phyloP scores from a whole-genome alignment of 179 eudicot species.

The Pouteria campechiana region DNA sequence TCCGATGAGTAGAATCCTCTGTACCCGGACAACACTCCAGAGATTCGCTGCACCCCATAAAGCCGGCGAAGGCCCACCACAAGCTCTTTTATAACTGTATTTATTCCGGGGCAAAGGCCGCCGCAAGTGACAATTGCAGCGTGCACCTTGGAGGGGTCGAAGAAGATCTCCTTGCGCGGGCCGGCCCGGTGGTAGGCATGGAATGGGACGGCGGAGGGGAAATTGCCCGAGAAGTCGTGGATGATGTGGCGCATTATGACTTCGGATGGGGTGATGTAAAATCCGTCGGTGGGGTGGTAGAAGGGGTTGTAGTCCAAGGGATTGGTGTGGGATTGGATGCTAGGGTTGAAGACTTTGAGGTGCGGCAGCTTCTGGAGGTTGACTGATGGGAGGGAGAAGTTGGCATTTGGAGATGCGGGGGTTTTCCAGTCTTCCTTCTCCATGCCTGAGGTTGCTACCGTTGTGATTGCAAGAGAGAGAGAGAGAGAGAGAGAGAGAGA shows the following conservation, averaged over 20 bases:
- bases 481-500: no score
- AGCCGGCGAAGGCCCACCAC: conserved; percentile 66
- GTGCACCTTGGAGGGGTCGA: conserved; percentile 28
- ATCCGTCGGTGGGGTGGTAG: conserved; percentile 45
- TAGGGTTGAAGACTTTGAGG: conserved; percentile 15
- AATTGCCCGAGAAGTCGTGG: conserved; percentile 24
- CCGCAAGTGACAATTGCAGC: conserved; percentile 85
- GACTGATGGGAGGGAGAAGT: conserved; percentile 7
- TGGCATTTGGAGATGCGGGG: no score
- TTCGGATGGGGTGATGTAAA: conserved; percentile 43
- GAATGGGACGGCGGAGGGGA: not conserved
- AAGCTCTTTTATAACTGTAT: conserved; percentile 75
- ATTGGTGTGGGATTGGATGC: conserved; percentile 22
- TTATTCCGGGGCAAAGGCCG: conserved; percentile 67
- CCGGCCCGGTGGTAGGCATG: conserved; percentile 69
- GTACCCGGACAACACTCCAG: conserved; percentile 46
- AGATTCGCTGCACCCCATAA: conserved; percentile 44
- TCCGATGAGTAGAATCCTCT: conserved; percentile 54
- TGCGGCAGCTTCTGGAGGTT: conserved; percentile 10
- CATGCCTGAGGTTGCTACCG: no score
- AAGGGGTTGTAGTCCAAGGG: conserved; percentile 34
- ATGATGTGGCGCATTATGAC: conserved; percentile 37
- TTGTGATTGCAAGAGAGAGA: no score
- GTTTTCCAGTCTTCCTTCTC: no score
- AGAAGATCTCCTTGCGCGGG: conserved; percentile 31